Evolutionary conservation across 1,284 basidiomycete genomes (phyloP).

Genomic region (Ustilago trichophora): DNA sequence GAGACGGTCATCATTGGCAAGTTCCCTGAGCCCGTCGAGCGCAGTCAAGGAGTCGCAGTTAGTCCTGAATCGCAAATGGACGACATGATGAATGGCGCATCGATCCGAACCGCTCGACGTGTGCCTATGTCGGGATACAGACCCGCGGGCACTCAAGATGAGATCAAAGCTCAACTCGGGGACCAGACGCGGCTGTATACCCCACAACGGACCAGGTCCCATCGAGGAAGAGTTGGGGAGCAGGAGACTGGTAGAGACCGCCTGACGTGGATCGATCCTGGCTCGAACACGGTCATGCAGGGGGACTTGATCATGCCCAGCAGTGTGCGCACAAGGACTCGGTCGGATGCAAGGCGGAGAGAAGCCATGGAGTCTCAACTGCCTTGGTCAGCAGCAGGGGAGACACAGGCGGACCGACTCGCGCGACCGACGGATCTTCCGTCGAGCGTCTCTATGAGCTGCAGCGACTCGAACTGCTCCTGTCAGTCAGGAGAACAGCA

Average conservation of each 20-base stretch:
- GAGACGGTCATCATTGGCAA: conserved; percentile 31
- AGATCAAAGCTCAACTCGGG: conserved; percentile 22
- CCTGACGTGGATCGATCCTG: conserved; percentile 1
- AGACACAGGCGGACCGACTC: background rate
- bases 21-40: background rate
- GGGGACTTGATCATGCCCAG: background rate
- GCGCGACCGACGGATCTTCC: background rate
- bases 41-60: background rate
- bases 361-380: background rate
- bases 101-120: background rate
- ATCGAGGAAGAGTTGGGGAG: background rate
- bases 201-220: background rate
- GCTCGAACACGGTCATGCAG: background rate
- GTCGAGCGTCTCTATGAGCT: background rate
- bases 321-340: background rate
- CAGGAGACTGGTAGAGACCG: background rate
- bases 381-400: no score
- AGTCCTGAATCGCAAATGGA: background rate
- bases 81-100: background rate
- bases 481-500: background rate
- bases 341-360: background rate
- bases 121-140: background rate
- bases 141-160: conserved; percentile 8
- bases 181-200: background rate
- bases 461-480: background rate